Evolutionary conservation across 768 basidiomycete genomes (phyloP).

Genomic region (Xerocomus potaroensis): DNA sequence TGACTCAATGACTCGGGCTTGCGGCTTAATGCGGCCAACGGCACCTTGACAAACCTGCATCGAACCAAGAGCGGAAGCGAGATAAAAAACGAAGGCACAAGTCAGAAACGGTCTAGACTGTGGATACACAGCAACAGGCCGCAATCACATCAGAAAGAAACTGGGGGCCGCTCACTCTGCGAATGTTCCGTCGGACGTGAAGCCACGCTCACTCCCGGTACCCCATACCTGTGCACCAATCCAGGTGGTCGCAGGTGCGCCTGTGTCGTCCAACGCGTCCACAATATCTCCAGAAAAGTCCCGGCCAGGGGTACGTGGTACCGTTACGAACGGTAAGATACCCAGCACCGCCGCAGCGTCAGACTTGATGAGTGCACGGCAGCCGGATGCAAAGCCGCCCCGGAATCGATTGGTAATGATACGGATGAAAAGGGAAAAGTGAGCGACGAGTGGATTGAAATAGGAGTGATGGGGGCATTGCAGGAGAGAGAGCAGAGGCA

Average conservation of each 20-base stretch:
- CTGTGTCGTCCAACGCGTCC: constrained; percentile 27
- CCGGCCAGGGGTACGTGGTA: constrained; percentile 29
- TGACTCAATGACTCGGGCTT: constrained; percentile 28
- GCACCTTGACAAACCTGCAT: constrained; percentile 27
- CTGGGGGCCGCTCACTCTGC: constrained; percentile 29
- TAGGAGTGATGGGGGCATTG: background rate
- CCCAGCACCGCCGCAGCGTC: constrained; percentile 29
- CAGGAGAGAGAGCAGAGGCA: background rate
- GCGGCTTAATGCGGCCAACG: constrained; percentile 26
- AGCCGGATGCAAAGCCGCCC: background rate
- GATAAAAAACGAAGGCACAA: background rate
- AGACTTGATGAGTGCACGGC: constrained; percentile 14
- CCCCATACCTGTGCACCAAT: constrained; percentile 32
- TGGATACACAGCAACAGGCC: too few relatives aligned
- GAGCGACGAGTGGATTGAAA: background rate
- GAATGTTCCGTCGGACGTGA: constrained; percentile 31
- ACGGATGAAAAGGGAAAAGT: background rate
- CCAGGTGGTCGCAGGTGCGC: constrained; percentile 18
- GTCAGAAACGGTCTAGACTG: background rate
- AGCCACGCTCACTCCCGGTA: constrained; percentile 31
- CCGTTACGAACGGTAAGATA: constrained; percentile 29
- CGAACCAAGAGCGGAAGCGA: too few relatives aligned
- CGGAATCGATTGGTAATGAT: background rate
- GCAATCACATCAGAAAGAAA: background rate
- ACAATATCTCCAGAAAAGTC: constrained; percentile 35